phyloP scores from a whole-genome alignment of 345 rosid genomes.

The Physaria fendleri region DNA sequence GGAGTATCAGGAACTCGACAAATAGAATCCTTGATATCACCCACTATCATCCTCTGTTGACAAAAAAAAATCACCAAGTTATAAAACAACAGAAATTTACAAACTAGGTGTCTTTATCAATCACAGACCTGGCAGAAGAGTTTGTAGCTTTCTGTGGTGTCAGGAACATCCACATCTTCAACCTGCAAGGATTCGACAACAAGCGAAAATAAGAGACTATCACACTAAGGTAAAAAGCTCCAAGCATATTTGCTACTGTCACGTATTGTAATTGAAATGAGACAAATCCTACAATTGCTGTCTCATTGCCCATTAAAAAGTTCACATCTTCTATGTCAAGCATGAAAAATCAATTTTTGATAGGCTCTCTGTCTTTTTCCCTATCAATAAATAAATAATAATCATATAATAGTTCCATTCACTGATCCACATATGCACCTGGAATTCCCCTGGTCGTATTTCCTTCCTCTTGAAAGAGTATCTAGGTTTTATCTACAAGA shows the following conservation, averaged over 20 bases:
- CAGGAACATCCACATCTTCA: slow-evolving; percentile 69
- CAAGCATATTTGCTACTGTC: neutral
- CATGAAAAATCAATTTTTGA: neutral
- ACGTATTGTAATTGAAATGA: slow-evolving; percentile 3
- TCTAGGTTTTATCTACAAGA: slow-evolving; percentile 86
- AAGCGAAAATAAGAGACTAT: slow-evolving; percentile 11
- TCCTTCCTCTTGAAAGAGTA: slow-evolving; percentile 98
- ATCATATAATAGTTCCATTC: slow-evolving; percentile 6
- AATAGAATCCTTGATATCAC: slow-evolving; percentile 95
- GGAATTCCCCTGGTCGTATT: slow-evolving; percentile 80
- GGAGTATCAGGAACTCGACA: slow-evolving; percentile 98
- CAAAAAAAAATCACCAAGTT: slow-evolving; percentile 24
- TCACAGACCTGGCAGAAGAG: slow-evolving; percentile 77
- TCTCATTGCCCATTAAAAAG: neutral
- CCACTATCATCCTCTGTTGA: slow-evolving; percentile 79
- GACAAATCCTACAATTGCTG: neutral
- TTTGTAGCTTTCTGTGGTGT: slow-evolving; percentile 88
- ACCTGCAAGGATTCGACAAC: slow-evolving; percentile 43
- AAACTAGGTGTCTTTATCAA: slow-evolving; percentile 8
- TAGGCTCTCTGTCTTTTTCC: neutral
- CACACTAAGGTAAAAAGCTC: neutral
- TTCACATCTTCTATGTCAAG: neutral
- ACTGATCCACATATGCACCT: slow-evolving; percentile 42
- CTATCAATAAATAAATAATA: neutral
- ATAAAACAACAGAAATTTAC: neutral